phyloP scores from a whole-genome alignment of 2,329 filamentous ascomycete species.

The Fusarium goolgardi region DNA sequence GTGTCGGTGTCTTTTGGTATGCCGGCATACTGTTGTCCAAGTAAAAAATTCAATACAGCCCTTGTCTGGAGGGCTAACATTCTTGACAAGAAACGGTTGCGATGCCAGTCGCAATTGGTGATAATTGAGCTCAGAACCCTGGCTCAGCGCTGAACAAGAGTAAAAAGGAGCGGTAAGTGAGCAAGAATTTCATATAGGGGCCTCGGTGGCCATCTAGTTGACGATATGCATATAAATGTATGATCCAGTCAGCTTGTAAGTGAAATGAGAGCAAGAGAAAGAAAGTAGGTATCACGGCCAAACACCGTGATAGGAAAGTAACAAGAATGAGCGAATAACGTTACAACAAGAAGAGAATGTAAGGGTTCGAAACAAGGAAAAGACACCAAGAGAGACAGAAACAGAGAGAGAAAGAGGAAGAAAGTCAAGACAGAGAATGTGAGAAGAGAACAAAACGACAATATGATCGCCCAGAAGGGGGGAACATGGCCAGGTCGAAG shows the following conservation, averaged over 20 bases:
- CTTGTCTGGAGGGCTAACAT: constrained; percentile 58
- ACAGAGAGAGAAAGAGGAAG: constrained; percentile 33
- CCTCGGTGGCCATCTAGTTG: constrained; percentile 44
- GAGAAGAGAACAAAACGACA: constrained; percentile 40
- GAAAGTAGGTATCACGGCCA: constrained; percentile 23
- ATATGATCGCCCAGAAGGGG: constrained; percentile 24
- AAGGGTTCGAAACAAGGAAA: constrained; percentile 37
- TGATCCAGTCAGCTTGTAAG: constrained; percentile 42
- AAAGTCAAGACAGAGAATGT: constrained; percentile 30
- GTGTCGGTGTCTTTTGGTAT: constrained; percentile 55
- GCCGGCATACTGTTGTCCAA: constrained; percentile 65
- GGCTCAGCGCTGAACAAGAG: constrained; percentile 24
- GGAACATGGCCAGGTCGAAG: constrained; percentile 2
- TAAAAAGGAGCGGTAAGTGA: constrained; percentile 27
- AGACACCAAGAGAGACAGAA: constrained; percentile 33
- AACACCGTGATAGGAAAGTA: constrained; percentile 25
- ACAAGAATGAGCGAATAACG: constrained; percentile 28
- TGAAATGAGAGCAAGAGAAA: constrained; percentile 25
- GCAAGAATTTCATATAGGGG: constrained; percentile 38
- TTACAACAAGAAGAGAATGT: constrained; percentile 20
- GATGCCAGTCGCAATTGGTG: constrained; percentile 50
- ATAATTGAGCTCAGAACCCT: constrained; percentile 25
- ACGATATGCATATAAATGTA: constrained; percentile 45
- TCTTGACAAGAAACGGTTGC: constrained; percentile 48
- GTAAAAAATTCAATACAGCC: constrained; percentile 62